Evolutionary conservation across 2,329 filamentous ascomycete genomes (phyloP).

Genomic region (Coccinonectria pachysandricola): DNA sequence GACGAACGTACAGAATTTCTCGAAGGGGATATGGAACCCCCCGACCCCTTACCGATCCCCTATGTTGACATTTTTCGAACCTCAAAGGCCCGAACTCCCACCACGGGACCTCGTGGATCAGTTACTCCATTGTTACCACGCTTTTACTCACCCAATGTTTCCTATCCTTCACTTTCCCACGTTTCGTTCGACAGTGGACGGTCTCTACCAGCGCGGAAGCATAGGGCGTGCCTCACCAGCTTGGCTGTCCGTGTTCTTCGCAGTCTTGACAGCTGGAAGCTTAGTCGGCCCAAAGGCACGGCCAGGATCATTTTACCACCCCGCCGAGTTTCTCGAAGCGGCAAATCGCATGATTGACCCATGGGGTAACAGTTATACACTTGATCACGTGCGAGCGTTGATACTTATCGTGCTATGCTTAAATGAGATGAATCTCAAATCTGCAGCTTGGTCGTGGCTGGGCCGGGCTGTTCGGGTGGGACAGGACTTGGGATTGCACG

Average conservation of each 20-base stretch:
- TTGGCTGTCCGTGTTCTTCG: slow-evolving; percentile 74
- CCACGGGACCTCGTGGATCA: slow-evolving; percentile 59
- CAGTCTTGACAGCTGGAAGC: slow-evolving; percentile 71
- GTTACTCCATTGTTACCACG: slow-evolving; percentile 65
- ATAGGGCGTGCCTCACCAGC: slow-evolving; percentile 49
- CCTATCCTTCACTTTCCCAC: slow-evolving; percentile 84
- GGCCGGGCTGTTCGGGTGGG: slow-evolving; percentile 68
- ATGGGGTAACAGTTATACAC: slow-evolving; percentile 67
- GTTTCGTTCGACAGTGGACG: slow-evolving; percentile 66
- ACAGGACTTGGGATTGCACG: slow-evolving; percentile 74
- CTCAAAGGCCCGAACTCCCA: slow-evolving; percentile 55
- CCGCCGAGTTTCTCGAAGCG: slow-evolving; percentile 58
- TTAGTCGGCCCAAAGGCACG: slow-evolving; percentile 53
- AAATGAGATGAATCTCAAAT: slow-evolving; percentile 77
- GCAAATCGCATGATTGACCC: slow-evolving; percentile 63
- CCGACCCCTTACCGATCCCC: slow-evolving; percentile 56
- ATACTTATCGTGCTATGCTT: slow-evolving; percentile 70
- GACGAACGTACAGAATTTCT: slow-evolving; percentile 60
- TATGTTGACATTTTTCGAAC: slow-evolving; percentile 38
- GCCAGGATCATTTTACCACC: slow-evolving; percentile 41
- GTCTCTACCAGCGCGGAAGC: slow-evolving; percentile 56
- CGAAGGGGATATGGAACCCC: slow-evolving; percentile 69
- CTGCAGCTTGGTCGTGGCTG: slow-evolving; percentile 78
- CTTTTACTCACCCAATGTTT: slow-evolving; percentile 66
- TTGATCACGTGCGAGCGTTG: slow-evolving; percentile 65